These are phyloP conservation scores for Echria macrotheca DNA, from an alignment of 495 filamentous ascomycete genomes.

Conservation along the genomic window DNA sequence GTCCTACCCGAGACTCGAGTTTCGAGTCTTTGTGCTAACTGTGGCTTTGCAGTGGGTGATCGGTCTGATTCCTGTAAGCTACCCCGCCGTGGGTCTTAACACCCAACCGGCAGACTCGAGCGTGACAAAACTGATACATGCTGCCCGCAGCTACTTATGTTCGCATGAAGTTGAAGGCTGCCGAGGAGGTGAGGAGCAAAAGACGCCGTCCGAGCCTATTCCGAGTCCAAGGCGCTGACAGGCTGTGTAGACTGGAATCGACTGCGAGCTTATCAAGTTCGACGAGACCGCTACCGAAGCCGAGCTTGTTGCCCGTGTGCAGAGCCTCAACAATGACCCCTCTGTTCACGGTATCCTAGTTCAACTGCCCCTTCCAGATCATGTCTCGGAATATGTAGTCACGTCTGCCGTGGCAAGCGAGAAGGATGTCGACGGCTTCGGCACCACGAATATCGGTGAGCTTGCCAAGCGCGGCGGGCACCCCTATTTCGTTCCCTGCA, in stretches of 20 bases:
- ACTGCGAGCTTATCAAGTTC: slow-evolving; percentile 77
- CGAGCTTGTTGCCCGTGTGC: slow-evolving; percentile 78
- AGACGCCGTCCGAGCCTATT: too few relatives aligned
- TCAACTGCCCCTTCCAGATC: slow-evolving; percentile 81
- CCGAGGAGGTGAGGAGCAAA: slow-evolving; percentile 76
- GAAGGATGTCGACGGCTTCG: slow-evolving; percentile 98
- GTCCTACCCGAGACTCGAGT: background rate
- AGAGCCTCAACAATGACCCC: slow-evolving; percentile 79
- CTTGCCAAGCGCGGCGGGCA: slow-evolving; percentile 87
- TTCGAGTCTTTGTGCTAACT: too few relatives aligned
- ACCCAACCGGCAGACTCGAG: slow-evolving; percentile 4
- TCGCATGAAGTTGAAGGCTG: slow-evolving; percentile 98
- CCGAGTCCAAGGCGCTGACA: too few relatives aligned
- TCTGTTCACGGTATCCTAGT: slow-evolving; percentile 88
- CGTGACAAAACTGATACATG: slow-evolving; percentile 18
- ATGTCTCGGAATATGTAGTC: slow-evolving; percentile 82
- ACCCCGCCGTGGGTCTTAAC: slow-evolving; percentile 8
- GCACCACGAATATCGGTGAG: slow-evolving; percentile 87
- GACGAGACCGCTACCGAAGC: slow-evolving; percentile 75
- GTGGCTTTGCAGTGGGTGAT: slow-evolving; percentile 83
- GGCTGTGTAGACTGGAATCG: slow-evolving; percentile 84
- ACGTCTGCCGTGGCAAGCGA: slow-evolving; percentile 86
- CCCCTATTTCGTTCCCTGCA: slow-evolving; percentile 88
- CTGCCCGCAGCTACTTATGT: slow-evolving; percentile 79
- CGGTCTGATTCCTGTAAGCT: slow-evolving; percentile 80